Evolutionary conservation across 1,284 basidiomycete genomes (phyloP), one percentile per base, ranked within the genome.

Genomic region (Irpex sp.): DNA sequence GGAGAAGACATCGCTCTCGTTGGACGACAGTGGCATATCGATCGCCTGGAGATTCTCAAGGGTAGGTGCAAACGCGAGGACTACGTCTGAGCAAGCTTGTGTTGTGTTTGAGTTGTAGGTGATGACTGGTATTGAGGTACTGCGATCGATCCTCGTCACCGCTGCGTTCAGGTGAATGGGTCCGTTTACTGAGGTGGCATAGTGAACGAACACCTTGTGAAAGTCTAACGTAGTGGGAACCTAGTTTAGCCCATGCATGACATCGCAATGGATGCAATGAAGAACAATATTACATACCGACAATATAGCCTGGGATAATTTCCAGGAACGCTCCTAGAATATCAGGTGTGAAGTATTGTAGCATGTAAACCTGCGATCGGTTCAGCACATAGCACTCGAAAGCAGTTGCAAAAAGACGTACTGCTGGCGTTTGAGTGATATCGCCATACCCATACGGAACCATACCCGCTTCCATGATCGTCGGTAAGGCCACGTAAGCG

Each of bases 371-470:
- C 57, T 58, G n/a, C 8, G 13, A 37, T 9, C 44, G 34, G 37
- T 57, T 34, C 13, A 57, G 37, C 11, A 11, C 17, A 9, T 13
- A 17, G 11, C 8, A n/a, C 4, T 26, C 54, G 21, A 5, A 19
- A 5, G 9, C 15, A 13, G 36, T 26, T 5, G 34, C 8, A 17
- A 21, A 8, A 58, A 34, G n/a, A 17, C 38, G 37, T 44, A 58
- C 57, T 4, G 57, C 38, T 5, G 57, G 57, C 7, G 57, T 58
- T 34, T 58, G 38, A 3, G 38, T 47, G 19, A 58, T 58, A 19
- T 58, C 57, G n/a, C 57, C 57, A 44, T 58, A 58, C 8, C 57
- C 57, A 11, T 58, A 58, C 37, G 57, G 57, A 21, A 47, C 57
- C 38, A 47, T 47, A 4, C 57, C 57, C 26, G 11, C n/a, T n/a